These are phyloP conservation scores for Arthrobotrys musiformis DNA, from an alignment of 2,329 filamentous ascomycete genomes.

Conservation along the genomic window DNA sequence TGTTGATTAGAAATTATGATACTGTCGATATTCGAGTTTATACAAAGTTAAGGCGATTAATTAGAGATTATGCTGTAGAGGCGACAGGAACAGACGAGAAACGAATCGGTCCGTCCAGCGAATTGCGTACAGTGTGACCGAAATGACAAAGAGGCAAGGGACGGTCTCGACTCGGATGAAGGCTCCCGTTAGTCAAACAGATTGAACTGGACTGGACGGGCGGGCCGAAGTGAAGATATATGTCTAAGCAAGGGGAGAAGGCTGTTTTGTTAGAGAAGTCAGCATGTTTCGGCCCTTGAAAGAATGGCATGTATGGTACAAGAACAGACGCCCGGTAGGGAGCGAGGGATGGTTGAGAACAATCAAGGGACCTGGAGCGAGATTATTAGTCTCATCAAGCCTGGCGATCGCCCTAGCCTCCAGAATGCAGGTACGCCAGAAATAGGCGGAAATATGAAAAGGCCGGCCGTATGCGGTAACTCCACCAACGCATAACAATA, in stretches of 20 bases:
- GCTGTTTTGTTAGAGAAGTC: constrained; percentile 11
- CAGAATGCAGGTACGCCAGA: constrained; percentile 36
- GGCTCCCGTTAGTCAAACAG: constrained; percentile 19
- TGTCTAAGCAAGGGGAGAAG: constrained; percentile 18
- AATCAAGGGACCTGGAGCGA: constrained; percentile 32
- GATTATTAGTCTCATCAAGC: constrained; percentile 40
- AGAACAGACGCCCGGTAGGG: constrained; percentile 14
- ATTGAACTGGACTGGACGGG: neutral
- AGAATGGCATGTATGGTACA: constrained; percentile 2
- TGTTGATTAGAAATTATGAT: constrained; percentile 2
- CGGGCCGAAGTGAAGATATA: constrained; percentile 25
- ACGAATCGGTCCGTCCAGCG: constrained; percentile 50
- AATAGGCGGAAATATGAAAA: constrained; percentile 31
- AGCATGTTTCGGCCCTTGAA: constrained; percentile 20
- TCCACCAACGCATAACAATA: constrained; percentile 25
- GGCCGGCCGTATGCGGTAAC: constrained; percentile 21
- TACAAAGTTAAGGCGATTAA: neutral
- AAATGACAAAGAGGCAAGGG: constrained; percentile 39
- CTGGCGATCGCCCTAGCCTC: constrained; percentile 34
- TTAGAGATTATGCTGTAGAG: constrained; percentile 17
- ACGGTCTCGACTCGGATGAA: constrained; percentile 17
- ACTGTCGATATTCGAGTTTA: neutral
- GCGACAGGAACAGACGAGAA: constrained; percentile 52
- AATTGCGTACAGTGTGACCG: constrained; percentile 15
- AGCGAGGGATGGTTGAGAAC: constrained; percentile 28